Evolutionary conservation across 352 stramenopile species (phyloP).

Genomic region (Phytophthora citrophthora): DNA sequence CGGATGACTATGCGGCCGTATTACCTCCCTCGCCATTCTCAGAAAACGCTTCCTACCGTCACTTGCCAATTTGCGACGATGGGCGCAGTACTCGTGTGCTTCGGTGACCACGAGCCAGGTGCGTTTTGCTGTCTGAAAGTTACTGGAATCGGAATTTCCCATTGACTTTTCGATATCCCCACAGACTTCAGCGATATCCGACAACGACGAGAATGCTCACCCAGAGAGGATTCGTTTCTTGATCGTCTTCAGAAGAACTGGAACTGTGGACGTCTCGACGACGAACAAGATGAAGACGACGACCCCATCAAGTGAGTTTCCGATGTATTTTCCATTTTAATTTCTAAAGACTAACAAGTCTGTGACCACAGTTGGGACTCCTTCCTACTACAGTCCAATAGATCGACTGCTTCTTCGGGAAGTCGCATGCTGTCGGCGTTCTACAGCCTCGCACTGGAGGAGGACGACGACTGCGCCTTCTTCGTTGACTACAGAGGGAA

Average conservation of each 20-base stretch:
- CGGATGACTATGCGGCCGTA: constrained; percentile 3
- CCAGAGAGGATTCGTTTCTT: constrained; percentile 49
- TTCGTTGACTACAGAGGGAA: constrained; percentile 65
- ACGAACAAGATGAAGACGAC: constrained; percentile 27
- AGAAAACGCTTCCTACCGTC: constrained; percentile 12
- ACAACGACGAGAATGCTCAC: constrained; percentile 3
- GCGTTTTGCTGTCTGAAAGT: neutral
- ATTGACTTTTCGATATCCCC: neutral
- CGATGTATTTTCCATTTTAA: neutral
- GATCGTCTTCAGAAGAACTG: constrained; percentile 61
- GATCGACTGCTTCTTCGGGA: constrained; percentile 61
- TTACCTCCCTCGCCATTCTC: constrained; percentile 16
- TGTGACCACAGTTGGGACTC: constrained; percentile 47
- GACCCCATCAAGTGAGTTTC: constrained; percentile 37
- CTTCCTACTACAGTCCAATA: constrained; percentile 49
- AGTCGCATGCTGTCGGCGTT: constrained; percentile 81
- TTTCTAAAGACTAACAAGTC: constrained; percentile 3
- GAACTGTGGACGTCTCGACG: constrained; percentile 36
- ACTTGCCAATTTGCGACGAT: constrained; percentile 41
- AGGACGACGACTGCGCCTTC: constrained; percentile 71
- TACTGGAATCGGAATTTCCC: neutral
- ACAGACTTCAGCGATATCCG: constrained; percentile 22
- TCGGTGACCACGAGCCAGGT: constrained; percentile 33
- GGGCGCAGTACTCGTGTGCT: constrained; percentile 69
- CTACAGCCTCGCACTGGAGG: constrained; percentile 78